Evolutionary conservation across 192 early-diverging fungal species (phyloP), one percentile per base, ranked within the genome.

Genomic region (Ramicandelaber brevisporus): DNA sequence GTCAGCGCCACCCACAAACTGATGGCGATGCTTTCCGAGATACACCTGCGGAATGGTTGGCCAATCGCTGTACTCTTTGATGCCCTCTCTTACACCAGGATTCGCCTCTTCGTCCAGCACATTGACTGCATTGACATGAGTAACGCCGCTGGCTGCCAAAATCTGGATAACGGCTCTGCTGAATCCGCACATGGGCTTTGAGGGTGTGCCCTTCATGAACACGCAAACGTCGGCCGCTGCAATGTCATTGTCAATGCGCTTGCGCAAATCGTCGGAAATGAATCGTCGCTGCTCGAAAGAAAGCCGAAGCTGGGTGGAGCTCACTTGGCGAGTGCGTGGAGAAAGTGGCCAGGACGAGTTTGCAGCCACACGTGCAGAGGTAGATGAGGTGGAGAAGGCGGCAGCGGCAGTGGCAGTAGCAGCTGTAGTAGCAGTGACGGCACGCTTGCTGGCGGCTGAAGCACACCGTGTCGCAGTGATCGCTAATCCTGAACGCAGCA

Each of bases 121-220:
- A 53, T 92, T 74, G 37, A 81, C 68, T 17, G 69, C 61, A 35
- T 63, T 64, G 34, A 81, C 61, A 33, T 73, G 59, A 14, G 81
- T 60, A 20, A 90, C 79, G 37, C 82, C 71, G 59, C 50, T 46
- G 43, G 71, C 61, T 36, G 65, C 49, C 30, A 96, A 48, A 27
- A 96, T 74, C 54, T 92, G 83, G 44, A 88, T 66, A 21, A 82
- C 78, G n/a, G 83, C 85, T 17, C 81, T 52, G 40, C 73, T 78
- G 63, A 88, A 96, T 9, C 90, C 86, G 47, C 90, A 96, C 72
- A 77, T 62, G 19, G 90, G 90, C 17, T 65, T 61, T 32, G 87
- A 69, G 30, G 80, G 78, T 28, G 81, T 85, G 47, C 90, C 90
- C 53, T 96, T 96, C 85, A 96, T 92, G 41, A 87, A 96, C 19